Evolutionary conservation across 1,284 basidiomycete genomes (phyloP), one percentile per base, ranked within the genome.

Genomic region (Ganoderma sp.): DNA sequence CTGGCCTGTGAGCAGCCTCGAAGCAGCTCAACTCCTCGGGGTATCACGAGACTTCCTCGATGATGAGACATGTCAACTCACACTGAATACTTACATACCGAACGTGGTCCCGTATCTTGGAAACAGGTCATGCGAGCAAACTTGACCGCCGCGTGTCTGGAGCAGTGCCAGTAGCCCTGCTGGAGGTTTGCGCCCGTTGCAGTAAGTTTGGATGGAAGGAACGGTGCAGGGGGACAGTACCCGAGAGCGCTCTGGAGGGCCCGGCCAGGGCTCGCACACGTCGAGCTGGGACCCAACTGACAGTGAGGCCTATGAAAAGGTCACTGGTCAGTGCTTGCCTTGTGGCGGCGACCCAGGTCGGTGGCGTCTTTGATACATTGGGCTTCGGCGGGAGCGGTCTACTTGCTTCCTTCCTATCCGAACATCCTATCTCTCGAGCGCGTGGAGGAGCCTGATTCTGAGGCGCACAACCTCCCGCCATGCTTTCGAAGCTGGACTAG

Each of bases 401-500:
- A 6, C 48, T 52, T 25, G n/a, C 48, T 32, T 61, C 64, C 62
- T 59, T 42, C 62, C 65, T 64, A 52, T 45, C 68, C 68, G 68
- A 28, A 61, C 65, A 58, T 56, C 68, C 68, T 69, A 66, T 64
- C 68, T n/a, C 39, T 52, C 37, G 65, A 42, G 63, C 68, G 28
- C 62, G 62, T 69, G 68, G 28, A 19, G 45, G 12, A 19, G 43
- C 43, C 17, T 41, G 52, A 45, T 57, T 42, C 48, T 61, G 60
- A 57, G 65, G 63, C 68, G 63, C 58, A 65, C 62, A 32, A 45
- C 48, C 19, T 12, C 14, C 17, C 64, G 65, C 61, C 62, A 57
- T 19, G 60, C 48, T 17, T 52, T 39, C 45, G 57, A 52, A 58
- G 32, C 34, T 39, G 12, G 56, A 25, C 10, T 56, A 7, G 54